These are phyloP conservation scores for Thielaviopsis ethacetica DNA, from an alignment of 2,329 filamentous ascomycete species.

Conservation along the genomic window DNA sequence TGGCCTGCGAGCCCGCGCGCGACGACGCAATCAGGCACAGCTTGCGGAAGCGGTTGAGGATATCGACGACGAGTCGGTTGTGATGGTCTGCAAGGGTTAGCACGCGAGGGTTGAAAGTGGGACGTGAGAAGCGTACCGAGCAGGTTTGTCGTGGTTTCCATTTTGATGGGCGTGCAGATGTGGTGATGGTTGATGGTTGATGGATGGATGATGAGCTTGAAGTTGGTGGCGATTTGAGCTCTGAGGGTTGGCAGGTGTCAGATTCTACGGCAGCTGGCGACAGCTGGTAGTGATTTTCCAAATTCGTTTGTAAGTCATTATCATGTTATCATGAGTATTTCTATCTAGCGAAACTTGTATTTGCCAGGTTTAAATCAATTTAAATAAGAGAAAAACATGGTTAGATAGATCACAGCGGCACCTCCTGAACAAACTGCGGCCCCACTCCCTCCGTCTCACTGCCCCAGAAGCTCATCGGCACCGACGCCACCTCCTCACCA, in stretches of 20 bases:
- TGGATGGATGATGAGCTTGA: background rate
- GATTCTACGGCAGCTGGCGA: no score
- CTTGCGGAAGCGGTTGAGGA: constrained; percentile 27
- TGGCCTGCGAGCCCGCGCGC: constrained; percentile 23
- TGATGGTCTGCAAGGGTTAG: constrained; percentile 22
- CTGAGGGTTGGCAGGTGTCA: background rate
- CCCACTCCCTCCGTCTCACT: background rate
- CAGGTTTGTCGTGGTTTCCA: constrained; percentile 18
- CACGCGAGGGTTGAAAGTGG: background rate
- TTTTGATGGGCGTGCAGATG: background rate
- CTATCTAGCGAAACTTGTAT: no score
- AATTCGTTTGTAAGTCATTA: no score
- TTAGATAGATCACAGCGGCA: background rate
- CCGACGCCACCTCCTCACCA: constrained; percentile 5
- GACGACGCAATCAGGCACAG: constrained; percentile 27
- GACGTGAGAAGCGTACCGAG: constrained; percentile 18
- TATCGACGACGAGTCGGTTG: constrained; percentile 28
- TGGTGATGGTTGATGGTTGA: background rate
- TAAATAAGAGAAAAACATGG: no score
- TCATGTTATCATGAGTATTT: no score
- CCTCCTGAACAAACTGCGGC: constrained; percentile 9
- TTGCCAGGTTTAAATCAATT: no score
- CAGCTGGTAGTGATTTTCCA: no score
- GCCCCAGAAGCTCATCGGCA: constrained; percentile 7
- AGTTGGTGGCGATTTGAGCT: background rate